Conservation (phyloP, 306 rosid species). For the Quercus glauca region DNA sequence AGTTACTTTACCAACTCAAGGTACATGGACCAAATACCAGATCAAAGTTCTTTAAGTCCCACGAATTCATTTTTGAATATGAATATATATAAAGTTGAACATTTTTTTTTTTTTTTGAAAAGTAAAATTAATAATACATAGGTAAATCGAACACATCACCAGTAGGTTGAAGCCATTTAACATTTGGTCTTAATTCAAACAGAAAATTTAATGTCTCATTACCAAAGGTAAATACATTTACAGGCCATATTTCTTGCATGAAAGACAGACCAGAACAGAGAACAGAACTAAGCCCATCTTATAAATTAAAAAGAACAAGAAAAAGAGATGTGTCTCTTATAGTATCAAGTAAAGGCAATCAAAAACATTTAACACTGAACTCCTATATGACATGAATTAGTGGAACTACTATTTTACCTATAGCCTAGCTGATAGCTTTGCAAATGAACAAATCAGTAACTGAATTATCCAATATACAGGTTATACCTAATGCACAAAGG, state of each 20-base stretch:
- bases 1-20: slow-evolving; percentile 25
- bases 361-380: not conserved
- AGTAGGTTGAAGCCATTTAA: not conserved
- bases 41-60: slow-evolving; percentile 14
- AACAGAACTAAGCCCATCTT: not conserved
- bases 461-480: not conserved
- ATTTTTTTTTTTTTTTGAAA: not conserved
- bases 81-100: not conserved
- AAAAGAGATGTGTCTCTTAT: not conserved
- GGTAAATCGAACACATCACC: not conserved
- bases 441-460: not conserved
- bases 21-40: slow-evolving; percentile 16
- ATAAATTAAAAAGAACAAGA: not conserved
- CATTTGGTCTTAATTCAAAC: not conserved
- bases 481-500: too few relatives aligned
- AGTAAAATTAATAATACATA: not conserved
- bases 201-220: not conserved
- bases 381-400: not conserved
- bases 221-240: not conserved
- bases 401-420: not conserved
- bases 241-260: not conserved
- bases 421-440: not conserved
- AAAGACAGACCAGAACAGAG: not conserved
- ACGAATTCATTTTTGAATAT: slow-evolving; percentile 17
- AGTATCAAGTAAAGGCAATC: not conserved